Percentiles rank a stretch among this genome's conserved stretches.
These are phyloP conservation scores for Leptodontidium sp. DNA, from an alignment of 2,329 filamentous ascomycete species.

Conservation along the genomic window DNA sequence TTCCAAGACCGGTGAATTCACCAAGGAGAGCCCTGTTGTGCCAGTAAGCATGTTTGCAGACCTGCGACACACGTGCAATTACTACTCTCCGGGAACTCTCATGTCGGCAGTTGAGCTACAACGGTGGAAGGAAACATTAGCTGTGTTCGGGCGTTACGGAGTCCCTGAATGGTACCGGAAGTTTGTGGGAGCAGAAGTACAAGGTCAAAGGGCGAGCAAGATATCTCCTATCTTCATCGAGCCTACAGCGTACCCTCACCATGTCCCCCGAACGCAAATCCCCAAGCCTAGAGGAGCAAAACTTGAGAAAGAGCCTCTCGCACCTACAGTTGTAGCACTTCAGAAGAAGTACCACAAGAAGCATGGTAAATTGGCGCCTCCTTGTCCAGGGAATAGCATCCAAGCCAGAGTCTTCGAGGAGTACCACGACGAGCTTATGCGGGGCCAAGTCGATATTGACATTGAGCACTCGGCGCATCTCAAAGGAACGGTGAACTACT, in stretches of 20 bases:
- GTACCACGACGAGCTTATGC: neutral
- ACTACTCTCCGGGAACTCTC: neutral
- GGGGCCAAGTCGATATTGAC: neutral
- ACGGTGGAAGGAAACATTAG: neutral
- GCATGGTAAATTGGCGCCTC: neutral
- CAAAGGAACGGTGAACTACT: neutral
- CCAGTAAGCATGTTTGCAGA: neutral
- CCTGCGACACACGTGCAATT: neutral
- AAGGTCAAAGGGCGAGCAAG: neutral
- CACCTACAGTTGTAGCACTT: neutral
- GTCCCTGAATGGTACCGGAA: neutral
- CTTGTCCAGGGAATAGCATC: neutral
- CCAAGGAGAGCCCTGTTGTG: neutral
- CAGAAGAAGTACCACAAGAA: neutral
- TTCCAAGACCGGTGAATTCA: neutral
- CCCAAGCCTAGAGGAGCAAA: neutral
- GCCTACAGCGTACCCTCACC: neutral
- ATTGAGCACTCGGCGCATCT: neutral
- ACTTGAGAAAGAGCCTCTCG: neutral
- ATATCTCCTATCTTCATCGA: constrained; percentile 6
- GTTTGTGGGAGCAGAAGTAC: neutral
- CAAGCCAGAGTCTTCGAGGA: constrained; percentile 7
- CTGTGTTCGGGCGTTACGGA: neutral
- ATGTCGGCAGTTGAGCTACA: neutral
- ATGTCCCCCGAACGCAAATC: neutral